These are phyloP conservation scores for Hysterangium stoloniferum DNA, from an alignment of 768 basidiomycete species.

Conservation along the genomic window DNA sequence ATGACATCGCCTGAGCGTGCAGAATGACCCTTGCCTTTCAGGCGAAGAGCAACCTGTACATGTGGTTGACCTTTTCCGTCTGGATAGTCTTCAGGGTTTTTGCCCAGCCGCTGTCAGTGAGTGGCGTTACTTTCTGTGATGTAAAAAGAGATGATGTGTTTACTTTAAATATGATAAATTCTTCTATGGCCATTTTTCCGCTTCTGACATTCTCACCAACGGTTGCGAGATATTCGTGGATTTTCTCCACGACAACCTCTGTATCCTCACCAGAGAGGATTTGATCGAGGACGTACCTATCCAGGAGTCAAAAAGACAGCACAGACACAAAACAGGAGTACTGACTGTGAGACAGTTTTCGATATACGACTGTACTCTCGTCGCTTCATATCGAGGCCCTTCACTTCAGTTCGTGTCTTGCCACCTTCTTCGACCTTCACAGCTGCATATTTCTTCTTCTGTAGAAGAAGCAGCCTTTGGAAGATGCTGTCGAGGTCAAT, in stretches of 20 bases:
- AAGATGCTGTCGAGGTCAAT: slow-evolving; percentile 96
- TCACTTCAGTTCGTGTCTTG: slow-evolving; percentile 77
- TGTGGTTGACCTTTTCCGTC: slow-evolving; percentile 94
- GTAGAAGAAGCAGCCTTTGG: slow-evolving; percentile 82
- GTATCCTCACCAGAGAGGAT: slow-evolving; percentile 88
- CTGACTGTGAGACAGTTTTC: slow-evolving; percentile 88
- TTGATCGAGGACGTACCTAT: slow-evolving; percentile 81
- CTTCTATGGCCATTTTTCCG: slow-evolving; percentile 77
- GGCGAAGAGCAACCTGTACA: slow-evolving; percentile 87
- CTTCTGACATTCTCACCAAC: slow-evolving; percentile 73
- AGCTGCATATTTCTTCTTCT: slow-evolving; percentile 99
- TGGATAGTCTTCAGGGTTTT: slow-evolving; percentile 95
- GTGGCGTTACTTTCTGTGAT: background rate
- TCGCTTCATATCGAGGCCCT: slow-evolving; percentile 98
- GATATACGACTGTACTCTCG: slow-evolving; percentile 91
- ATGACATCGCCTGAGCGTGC: slow-evolving; percentile 90
- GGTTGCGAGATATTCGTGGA: slow-evolving; percentile 82
- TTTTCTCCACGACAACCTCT: slow-evolving; percentile 80
- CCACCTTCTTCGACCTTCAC: slow-evolving; percentile 85
- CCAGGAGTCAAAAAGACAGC: background rate
- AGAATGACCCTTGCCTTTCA: slow-evolving; percentile 77
- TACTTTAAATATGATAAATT: slow-evolving; percentile 94
- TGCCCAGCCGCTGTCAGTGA: slow-evolving; percentile 73
- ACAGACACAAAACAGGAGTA: slow-evolving; percentile 11
- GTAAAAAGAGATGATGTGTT: slow-evolving; percentile 13